These are phyloP conservation scores for Ulmus americana DNA, from an alignment of 331 rosid genomes.

Conservation along the genomic window DNA sequence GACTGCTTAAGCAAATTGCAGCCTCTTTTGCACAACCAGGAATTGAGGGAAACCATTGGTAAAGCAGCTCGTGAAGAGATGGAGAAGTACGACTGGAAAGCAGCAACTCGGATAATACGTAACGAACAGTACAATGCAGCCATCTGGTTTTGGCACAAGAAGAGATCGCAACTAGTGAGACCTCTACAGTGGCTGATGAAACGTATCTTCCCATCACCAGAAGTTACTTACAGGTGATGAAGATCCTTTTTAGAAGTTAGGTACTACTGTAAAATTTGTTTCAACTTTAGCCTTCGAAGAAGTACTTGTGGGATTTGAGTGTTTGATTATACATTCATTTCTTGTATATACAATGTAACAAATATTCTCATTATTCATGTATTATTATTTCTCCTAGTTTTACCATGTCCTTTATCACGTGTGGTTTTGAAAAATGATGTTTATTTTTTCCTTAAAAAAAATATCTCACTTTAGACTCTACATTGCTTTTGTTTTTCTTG, in stretches of 20 bases:
- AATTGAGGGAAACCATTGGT: constrained; percentile 69
- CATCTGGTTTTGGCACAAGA: constrained; percentile 97
- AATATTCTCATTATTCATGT: neutral
- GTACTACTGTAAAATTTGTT: constrained; percentile 8
- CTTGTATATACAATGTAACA: constrained; percentile 32
- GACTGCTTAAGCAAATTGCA: constrained; percentile 75
- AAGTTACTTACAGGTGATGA: constrained; percentile 43
- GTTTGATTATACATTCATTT: constrained; percentile 29
- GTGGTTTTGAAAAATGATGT: too few species aligned
- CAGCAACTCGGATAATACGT: constrained; percentile 71
- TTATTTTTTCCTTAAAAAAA: too few species aligned
- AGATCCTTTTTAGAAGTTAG: neutral
- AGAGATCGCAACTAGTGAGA: constrained; percentile 56
- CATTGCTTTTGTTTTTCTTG: too few species aligned
- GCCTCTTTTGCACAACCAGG: constrained; percentile 58
- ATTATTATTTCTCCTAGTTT: neutral
- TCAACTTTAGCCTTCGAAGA: constrained; percentile 27
- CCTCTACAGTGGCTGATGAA: constrained; percentile 74
- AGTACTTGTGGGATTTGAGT: constrained; percentile 17
- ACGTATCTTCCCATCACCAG: constrained; percentile 56
- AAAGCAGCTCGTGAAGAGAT: constrained; percentile 74
- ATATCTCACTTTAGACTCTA: too few species aligned
- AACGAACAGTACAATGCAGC: constrained; percentile 85
- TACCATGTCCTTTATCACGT: too few species aligned
- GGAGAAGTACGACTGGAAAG: constrained; percentile 93